Evolutionary conservation across 495 filamentous ascomycete species (phyloP).

Genomic region (Tuber aestivum): DNA sequence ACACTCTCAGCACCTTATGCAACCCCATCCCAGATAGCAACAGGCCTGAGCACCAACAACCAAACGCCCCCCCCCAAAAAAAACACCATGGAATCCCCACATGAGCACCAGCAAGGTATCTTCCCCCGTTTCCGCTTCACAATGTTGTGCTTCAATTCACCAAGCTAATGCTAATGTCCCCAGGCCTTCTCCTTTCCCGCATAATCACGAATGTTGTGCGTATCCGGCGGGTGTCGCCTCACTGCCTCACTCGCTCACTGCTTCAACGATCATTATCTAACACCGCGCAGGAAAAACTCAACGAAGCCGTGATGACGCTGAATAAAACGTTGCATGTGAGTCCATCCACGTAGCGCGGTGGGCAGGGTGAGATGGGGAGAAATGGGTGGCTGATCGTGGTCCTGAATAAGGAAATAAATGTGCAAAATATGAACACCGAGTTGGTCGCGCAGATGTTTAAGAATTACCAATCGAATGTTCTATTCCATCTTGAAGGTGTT

Average conservation of each 20-base stretch:
- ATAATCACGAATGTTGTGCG: conserved; percentile 96
- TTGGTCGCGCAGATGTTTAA: conserved; percentile 99
- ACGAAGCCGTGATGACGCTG: conserved; percentile 84
- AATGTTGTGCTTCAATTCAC: neutral
- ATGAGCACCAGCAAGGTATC: conserved; percentile 81
- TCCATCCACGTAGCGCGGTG: too few species aligned
- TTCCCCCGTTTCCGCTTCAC: neutral
- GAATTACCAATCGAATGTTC: conserved; percentile 96
- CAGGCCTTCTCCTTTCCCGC: conserved; percentile 74
- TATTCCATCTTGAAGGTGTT: conserved; percentile 94
- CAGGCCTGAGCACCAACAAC: neutral
- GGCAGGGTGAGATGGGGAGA: too few species aligned
- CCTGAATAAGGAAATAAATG: conserved; percentile 80
- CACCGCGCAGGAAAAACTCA: conserved; percentile 84
- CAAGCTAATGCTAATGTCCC: neutral
- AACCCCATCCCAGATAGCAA: neutral
- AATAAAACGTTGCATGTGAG: conserved; percentile 83
- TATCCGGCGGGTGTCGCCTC: conserved; percentile 19
- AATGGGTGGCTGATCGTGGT: neutral
- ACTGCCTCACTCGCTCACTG: neutral
- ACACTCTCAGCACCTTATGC: neutral
- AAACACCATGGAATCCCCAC: conserved; percentile 67
- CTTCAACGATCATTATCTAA: conserved; percentile 22
- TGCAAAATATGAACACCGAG: conserved; percentile 97
- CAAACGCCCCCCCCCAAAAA: too few species aligned